A percentile compares a stretch with the other conserved stretches of the same genome.
Evolutionary conservation across 73 alveolate genomes (phyloP).

Genomic region (Paramecium bursaria): DNA sequence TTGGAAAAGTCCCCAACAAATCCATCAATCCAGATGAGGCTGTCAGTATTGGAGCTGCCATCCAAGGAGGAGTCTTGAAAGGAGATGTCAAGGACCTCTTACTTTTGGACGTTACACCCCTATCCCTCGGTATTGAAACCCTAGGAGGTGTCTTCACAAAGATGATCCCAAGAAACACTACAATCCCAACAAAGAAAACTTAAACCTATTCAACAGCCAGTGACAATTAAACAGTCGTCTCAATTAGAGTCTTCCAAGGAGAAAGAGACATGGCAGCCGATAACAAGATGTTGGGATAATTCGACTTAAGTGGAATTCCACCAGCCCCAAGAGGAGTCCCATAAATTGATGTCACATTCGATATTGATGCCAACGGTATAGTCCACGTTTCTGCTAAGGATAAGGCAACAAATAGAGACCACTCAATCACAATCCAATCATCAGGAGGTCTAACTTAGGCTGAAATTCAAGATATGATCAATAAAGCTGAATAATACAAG

Average conservation of each 20-base stretch:
- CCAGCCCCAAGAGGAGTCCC: conserved; percentile 94
- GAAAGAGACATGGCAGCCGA: conserved; percentile 97
- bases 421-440: conserved; percentile 85
- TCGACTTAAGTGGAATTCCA: conserved; percentile 96
- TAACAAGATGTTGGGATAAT: conserved; percentile 93
- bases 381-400: conserved; percentile 98
- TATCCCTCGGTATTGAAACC: conserved; percentile 96
- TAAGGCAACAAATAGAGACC: conserved; percentile 92
- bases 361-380: conserved; percentile 98
- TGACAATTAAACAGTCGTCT: conserved; percentile 94
- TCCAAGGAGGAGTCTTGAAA: conserved; percentile 95
- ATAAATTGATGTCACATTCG: conserved; percentile 97
- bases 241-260: conserved; percentile 96
- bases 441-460: conserved; percentile 90
- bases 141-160: conserved; percentile 95
- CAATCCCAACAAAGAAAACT: conserved; percentile 98
- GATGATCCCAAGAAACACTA: conserved; percentile 95
- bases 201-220: conserved; percentile 96
- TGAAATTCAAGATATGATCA: conserved; percentile 91
- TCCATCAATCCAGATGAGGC: conserved; percentile 98
- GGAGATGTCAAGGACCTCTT: conserved; percentile 93
- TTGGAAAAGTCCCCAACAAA: conserved; percentile 83
- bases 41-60: conserved; percentile 99
- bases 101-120: conserved; percentile 98
- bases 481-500: conserved; percentile 85